Conservation (phyloP, 176 grass and related monocot species). For the Ananas comosus region DNA sequence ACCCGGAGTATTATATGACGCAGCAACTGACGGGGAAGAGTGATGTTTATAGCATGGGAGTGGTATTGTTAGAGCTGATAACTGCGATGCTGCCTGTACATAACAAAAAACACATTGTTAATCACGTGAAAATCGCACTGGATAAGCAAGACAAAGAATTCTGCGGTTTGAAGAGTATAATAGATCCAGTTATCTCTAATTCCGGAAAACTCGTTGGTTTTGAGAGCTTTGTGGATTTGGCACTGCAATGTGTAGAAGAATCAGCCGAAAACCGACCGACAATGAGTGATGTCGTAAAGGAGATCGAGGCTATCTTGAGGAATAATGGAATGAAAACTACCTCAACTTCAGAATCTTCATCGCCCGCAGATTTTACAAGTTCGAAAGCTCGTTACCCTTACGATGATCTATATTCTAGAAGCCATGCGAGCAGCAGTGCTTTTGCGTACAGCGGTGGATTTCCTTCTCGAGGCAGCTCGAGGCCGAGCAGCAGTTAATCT, state of each 20-base stretch:
- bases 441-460: conserved; percentile 65
- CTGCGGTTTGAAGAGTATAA: conserved; percentile 49
- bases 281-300: conserved; percentile 54
- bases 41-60: conserved; percentile 79
- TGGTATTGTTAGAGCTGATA: conserved; percentile 66
- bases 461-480: conserved; percentile 15
- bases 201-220: conserved; percentile 29
- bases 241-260: conserved; percentile 42
- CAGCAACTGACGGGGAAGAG: conserved; percentile 82
- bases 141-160: conserved; percentile 33
- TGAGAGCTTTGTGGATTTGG: conserved; percentile 40
- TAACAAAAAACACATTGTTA: conserved; percentile 54
- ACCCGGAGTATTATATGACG: conserved; percentile 87
- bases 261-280: conserved; percentile 28
- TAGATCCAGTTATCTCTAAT: conserved; percentile 48
- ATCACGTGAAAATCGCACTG: conserved; percentile 50
- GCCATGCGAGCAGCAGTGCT: conserved; percentile 34
- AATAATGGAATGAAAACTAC: conserved; percentile 30
- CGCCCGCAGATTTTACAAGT: conserved; percentile 18
- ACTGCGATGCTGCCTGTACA: conserved; percentile 48
- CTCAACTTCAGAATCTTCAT: conserved; percentile 34
- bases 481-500: not conserved
- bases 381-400: conserved; percentile 22
- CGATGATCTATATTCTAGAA: conserved; percentile 16
- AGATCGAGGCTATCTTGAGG: conserved; percentile 65